These are phyloP conservation scores for Ophiocordyceps camponoti-leonardi DNA, from an alignment of 2,329 filamentous ascomycete species.

Conservation along the genomic window DNA sequence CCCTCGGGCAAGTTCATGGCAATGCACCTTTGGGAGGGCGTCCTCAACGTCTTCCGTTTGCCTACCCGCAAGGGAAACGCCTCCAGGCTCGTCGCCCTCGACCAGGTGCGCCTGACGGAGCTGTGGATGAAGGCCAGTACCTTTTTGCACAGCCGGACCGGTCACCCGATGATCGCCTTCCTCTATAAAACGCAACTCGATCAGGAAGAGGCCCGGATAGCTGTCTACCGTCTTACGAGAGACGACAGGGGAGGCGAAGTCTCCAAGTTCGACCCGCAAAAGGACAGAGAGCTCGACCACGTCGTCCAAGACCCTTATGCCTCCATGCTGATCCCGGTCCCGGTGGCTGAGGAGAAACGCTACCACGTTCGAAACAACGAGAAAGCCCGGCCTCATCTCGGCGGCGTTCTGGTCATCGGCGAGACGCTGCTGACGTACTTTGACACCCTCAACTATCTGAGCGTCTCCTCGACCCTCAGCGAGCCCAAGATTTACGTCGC, in stretches of 20 bases:
- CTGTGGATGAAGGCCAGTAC: slow-evolving; percentile 41
- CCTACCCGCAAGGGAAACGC: slow-evolving; percentile 25
- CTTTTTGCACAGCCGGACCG: slow-evolving; percentile 40
- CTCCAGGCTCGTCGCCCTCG: slow-evolving; percentile 28
- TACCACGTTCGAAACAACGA: slow-evolving; percentile 40
- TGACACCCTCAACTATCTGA: slow-evolving; percentile 55
- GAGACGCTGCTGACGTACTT: slow-evolving; percentile 76
- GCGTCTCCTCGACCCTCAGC: slow-evolving; percentile 45
- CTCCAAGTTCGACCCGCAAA: slow-evolving; percentile 35
- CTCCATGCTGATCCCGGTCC: slow-evolving; percentile 45
- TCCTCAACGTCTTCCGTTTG: slow-evolving; percentile 36
- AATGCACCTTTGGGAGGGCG: slow-evolving; percentile 43
- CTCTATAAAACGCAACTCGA: slow-evolving; percentile 38
- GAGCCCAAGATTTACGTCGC: slow-evolving; percentile 78
- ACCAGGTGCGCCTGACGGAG: slow-evolving; percentile 39
- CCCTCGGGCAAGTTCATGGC: slow-evolving; percentile 48
- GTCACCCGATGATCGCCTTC: slow-evolving; percentile 39
- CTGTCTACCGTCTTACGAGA: slow-evolving; percentile 39
- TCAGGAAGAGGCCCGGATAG: slow-evolving; percentile 34
- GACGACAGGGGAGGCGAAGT: slow-evolving; percentile 39
- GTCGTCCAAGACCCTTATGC: slow-evolving; percentile 37
- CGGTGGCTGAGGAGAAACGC: slow-evolving; percentile 38
- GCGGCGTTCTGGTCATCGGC: slow-evolving; percentile 58
- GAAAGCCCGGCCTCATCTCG: slow-evolving; percentile 37
- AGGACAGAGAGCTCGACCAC: slow-evolving; percentile 36